Base-by-base conservation (phyloP, 1,284 basidiomycete genomes). In the Apiotrichum veenhuisii region DNA sequence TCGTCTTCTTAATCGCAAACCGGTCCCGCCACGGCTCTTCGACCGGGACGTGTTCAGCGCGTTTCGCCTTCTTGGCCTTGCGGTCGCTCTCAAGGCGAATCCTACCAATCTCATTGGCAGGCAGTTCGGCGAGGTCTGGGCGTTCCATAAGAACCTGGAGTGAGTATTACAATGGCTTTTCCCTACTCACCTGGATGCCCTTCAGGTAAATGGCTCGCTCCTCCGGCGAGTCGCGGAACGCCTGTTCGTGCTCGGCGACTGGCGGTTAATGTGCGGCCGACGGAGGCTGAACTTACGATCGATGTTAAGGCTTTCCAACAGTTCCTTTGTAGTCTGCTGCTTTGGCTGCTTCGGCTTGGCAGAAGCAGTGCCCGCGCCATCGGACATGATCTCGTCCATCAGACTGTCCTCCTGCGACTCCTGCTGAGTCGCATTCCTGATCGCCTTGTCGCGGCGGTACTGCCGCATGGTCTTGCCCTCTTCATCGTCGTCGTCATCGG, bases 81-180 rank as follows among this genome's bases (percentile, higher is more conserved):
- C 41, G 41, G 22, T 52, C 50, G 12, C 23, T 15, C 17, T 25
- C 25, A 3, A 52, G 42, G 2, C 61, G 62, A 2, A 65, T 37
- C 43, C 67, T 70, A 18, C 67, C 69, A 10, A 70, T 55, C 50
- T 72, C 70, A 46, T 74, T 74, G 12, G 72, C 72, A 52, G 65
- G 69, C 44, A 69, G 63, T 33, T 55, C 49, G 1, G 64, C 58
- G 12, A 67, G 17, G 5, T 63, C 58, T 2, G 72, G 71, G 37
- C 68, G 63, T 12, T 59, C 50, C 9, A 50, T 51, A 4, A 73
- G 57, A 4, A 71, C 49, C 68, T 71, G 23, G 14, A 8, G 50
- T 37, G 12, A 48, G 43, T 25, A 10, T 23, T 5, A 10, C 5
- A 5, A 25, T 7, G 23, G 15, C 4, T 15, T 34, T 12, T 5